Percentiles rank a stretch among this genome's conserved stretches.
Evolutionary conservation across 1,284 basidiomycete genomes (phyloP).

Genomic region (Sphaerobolus stellatus): DNA sequence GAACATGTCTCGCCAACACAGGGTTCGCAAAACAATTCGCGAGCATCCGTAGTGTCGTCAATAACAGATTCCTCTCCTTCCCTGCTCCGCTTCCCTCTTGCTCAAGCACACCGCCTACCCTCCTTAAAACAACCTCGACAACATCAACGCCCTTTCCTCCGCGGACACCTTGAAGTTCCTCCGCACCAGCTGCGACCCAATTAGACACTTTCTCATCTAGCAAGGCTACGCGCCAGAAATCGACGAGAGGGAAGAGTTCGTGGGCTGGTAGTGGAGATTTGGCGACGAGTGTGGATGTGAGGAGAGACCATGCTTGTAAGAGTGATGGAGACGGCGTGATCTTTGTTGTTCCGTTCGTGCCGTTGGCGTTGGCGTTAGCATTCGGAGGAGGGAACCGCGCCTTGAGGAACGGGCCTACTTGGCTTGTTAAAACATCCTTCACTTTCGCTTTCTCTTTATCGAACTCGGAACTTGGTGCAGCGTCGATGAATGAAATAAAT

Average conservation of each 20-base stretch:
- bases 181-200: constrained; percentile 45
- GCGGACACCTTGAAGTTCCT: constrained; percentile 11
- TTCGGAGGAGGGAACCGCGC: constrained; percentile 38
- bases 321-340: constrained; percentile 15
- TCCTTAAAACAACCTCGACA: constrained; percentile 44
- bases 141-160: constrained; percentile 35
- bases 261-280: constrained; percentile 55
- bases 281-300: constrained; percentile 45
- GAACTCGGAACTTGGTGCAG: constrained; percentile 32
- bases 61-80: constrained; percentile 51
- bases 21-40: constrained; percentile 68
- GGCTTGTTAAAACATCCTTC: constrained; percentile 48
- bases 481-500: constrained; percentile 62
- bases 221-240: constrained; percentile 80
- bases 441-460: constrained; percentile 39
- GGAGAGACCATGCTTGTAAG: constrained; percentile 43
- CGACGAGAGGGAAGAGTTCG: constrained; percentile 77
- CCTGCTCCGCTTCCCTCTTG: constrained; percentile 11
- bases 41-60: constrained; percentile 73
- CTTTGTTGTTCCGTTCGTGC: constrained; percentile 14
- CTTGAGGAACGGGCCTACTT: constrained; percentile 69
- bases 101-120: constrained; percentile 36
- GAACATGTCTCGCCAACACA: constrained; percentile 51
- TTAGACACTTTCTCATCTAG: constrained; percentile 59
- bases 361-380: constrained; percentile 20